Conservation (phyloP, 192 early-diverging fungal genomes). For the Coemansia sp. region DNA sequence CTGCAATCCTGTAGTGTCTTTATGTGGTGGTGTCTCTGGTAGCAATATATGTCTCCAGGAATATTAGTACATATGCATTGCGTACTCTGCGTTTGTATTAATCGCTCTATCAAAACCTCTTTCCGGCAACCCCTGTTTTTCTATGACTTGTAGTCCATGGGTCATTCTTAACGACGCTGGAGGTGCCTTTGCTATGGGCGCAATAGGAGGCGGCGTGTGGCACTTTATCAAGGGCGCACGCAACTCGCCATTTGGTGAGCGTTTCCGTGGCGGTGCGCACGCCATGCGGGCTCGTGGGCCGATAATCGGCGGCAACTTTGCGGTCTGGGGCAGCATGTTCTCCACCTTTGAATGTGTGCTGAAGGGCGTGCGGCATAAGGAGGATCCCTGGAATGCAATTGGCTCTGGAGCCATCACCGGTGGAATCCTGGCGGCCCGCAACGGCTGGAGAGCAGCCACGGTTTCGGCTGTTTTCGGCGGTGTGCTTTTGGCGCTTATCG, state of each 20-base stretch:
- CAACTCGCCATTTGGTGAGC: slow-evolving; percentile 95
- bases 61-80: not conserved
- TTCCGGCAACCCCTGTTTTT: not conserved
- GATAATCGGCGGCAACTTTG: slow-evolving; percentile 97
- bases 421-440: slow-evolving; percentile 89
- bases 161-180: slow-evolving; percentile 83
- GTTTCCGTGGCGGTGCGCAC: slow-evolving; percentile 80
- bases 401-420: slow-evolving; percentile 92
- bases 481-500: slow-evolving; percentile 89
- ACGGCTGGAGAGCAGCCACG: slow-evolving; percentile 68
- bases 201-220: slow-evolving; percentile 93
- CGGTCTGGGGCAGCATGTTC: slow-evolving; percentile 98
- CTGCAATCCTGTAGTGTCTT: not conserved
- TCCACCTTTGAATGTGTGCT: slow-evolving; percentile 96
- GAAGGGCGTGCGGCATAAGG: slow-evolving; percentile 92
- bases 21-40: not conserved
- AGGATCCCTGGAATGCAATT: slow-evolving; percentile 99
- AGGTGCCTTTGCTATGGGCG: slow-evolving; percentile 94
- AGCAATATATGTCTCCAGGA: not conserved
- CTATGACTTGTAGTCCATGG: slow-evolving; percentile 61
- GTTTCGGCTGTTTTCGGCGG: slow-evolving; percentile 92
- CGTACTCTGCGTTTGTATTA: not conserved
- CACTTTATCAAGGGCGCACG: slow-evolving; percentile 98
- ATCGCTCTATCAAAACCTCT: not conserved
- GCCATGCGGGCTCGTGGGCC: slow-evolving; percentile 93